Evolutionary conservation across 192 early-diverging fungal species (phyloP).

Genomic region (Umbelopsis sp.): DNA sequence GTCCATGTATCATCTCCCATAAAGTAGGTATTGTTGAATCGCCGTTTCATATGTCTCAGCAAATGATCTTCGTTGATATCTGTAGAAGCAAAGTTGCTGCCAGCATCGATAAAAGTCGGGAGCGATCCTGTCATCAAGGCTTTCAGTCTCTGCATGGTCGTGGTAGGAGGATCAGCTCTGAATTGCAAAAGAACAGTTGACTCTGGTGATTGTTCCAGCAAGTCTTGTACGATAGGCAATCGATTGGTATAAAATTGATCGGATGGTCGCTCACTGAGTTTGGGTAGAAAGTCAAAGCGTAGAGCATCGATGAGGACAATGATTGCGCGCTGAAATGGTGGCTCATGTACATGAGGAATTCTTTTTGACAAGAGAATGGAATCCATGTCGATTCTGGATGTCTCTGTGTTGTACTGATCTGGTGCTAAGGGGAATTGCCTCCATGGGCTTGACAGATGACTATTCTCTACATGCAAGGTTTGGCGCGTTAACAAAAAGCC

Average conservation of each 20-base stretch:
- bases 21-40: slow-evolving; percentile 61
- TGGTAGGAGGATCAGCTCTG: slow-evolving; percentile 81
- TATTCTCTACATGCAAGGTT: slow-evolving; percentile 45
- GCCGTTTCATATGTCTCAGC: slow-evolving; percentile 43
- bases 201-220: slow-evolving; percentile 50
- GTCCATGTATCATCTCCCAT: slow-evolving; percentile 98
- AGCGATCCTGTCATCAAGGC: slow-evolving; percentile 79
- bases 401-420: neutral
- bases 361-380: neutral
- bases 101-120: slow-evolving; percentile 84
- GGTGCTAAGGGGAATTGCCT: slow-evolving; percentile 20
- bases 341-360: slow-evolving; percentile 24
- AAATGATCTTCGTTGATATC: slow-evolving; percentile 76
- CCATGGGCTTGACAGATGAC: slow-evolving; percentile 21
- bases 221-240: slow-evolving; percentile 49
- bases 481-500: slow-evolving; percentile 76
- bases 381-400: neutral
- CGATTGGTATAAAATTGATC: slow-evolving; percentile 49
- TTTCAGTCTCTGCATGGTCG: slow-evolving; percentile 82
- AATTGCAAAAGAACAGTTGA: slow-evolving; percentile 69
- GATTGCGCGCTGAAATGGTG: slow-evolving; percentile 59
- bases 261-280: neutral
- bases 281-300: slow-evolving; percentile 60
- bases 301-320: slow-evolving; percentile 76
- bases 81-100: slow-evolving; percentile 76